phyloP scores from a whole-genome alignment of 352 stramenopile species.

The Peronospora destructor region DNA sequence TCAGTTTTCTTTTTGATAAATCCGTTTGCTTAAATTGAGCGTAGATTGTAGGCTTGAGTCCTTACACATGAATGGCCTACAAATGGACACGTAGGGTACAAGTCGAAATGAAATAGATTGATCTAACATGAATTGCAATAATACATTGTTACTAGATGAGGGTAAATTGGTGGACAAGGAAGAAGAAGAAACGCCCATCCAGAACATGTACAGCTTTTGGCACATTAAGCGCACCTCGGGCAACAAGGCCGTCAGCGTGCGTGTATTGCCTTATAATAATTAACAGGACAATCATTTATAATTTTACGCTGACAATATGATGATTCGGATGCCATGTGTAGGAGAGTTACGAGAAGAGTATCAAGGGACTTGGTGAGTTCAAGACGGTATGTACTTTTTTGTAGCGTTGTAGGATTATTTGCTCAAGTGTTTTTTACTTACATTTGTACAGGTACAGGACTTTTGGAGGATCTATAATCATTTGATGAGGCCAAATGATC shows the following conservation, averaged over 20 bases:
- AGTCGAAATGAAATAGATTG: no score
- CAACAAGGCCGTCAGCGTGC: conserved; percentile 62
- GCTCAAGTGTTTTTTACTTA: neutral
- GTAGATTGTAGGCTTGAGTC: neutral
- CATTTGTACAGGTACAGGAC: conserved; percentile 61
- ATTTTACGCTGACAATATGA: conserved; percentile 4
- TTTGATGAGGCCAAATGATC: conserved; percentile 86
- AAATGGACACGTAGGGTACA: no score
- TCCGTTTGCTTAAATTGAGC: neutral
- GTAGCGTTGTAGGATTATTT: neutral
- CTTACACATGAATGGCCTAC: neutral
- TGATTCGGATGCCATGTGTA: conserved; percentile 17
- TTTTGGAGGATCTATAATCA: conserved; percentile 94
- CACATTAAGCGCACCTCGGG: conserved; percentile 85
- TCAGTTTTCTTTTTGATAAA: neutral
- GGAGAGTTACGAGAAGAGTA: conserved; percentile 92
- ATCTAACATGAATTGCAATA: conserved; percentile 2
- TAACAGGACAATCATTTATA: neutral
- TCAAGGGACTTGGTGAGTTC: conserved; percentile 90
- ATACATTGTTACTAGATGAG: conserved; percentile 20
- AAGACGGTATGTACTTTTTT: conserved; percentile 46
- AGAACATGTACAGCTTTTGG: conserved; percentile 88
- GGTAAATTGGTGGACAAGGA: conserved; percentile 22
- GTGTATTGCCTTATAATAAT: neutral
- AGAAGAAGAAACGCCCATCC: conserved; percentile 55